These are phyloP conservation scores for Groenewaldozyma tartarivorans DNA, from an alignment of 805 yeast genomes.

Conservation along the genomic window DNA sequence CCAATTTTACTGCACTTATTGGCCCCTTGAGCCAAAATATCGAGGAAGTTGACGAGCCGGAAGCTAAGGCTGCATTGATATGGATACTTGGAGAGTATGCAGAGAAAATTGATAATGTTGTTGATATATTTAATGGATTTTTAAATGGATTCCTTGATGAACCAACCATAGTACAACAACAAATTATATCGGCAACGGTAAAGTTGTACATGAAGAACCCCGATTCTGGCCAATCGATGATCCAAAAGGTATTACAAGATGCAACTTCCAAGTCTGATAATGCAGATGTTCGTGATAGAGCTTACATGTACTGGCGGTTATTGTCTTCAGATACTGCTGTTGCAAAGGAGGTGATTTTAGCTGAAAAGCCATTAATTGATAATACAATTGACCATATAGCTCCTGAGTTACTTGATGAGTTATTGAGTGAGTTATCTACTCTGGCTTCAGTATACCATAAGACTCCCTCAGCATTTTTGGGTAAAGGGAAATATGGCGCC, in stretches of 20 bases:
- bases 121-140: conserved; percentile 33
- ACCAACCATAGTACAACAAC: conserved; percentile 64
- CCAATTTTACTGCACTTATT: conserved; percentile 47
- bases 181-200: conserved; percentile 65
- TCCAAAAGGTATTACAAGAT: conserved; percentile 65
- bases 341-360: conserved; percentile 50
- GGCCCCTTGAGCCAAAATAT: conserved; percentile 35
- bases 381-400: conserved; percentile 66
- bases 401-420: conserved; percentile 54
- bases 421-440: conserved; percentile 69
- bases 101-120: conserved; percentile 36
- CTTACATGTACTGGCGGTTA: conserved; percentile 79
- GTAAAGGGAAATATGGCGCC: conserved; percentile 33
- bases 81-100: conserved; percentile 83
- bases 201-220: conserved; percentile 61
- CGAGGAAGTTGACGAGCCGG: conserved; percentile 67
- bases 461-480: conserved; percentile 60
- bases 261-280: conserved; percentile 72
- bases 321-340: conserved; percentile 73
- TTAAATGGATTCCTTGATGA: conserved; percentile 51
- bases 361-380: conserved; percentile 60
- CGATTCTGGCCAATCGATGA: conserved; percentile 50
- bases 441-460: conserved; percentile 84
- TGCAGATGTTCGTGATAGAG: conserved; percentile 83
- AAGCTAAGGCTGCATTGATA: conserved; percentile 64